Evolutionary conservation across 192 early-diverging fungal genomes (phyloP).

Genomic region (Oehlia diaphana): DNA sequence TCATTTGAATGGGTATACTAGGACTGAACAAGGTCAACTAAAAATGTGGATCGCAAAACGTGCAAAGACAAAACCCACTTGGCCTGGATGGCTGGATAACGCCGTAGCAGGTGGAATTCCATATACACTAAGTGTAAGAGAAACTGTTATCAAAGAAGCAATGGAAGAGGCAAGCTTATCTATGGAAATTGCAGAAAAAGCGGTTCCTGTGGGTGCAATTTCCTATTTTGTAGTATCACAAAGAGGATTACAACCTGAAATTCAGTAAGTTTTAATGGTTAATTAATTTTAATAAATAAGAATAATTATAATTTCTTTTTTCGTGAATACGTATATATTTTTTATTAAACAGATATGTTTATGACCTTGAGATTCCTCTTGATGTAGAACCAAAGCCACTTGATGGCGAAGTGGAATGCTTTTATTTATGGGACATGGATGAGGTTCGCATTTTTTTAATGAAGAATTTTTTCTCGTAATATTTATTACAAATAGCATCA

Average conservation of each 20-base stretch:
- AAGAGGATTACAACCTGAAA: slow-evolving; percentile 75
- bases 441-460: slow-evolving; percentile 43
- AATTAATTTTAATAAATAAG: background rate
- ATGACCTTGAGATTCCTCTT: slow-evolving; percentile 74
- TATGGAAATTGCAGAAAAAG: slow-evolving; percentile 49
- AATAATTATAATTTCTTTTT: background rate
- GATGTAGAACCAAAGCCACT: slow-evolving; percentile 63
- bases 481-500: background rate
- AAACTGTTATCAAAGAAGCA: slow-evolving; percentile 83
- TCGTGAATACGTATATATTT: background rate
- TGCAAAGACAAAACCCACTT: slow-evolving; percentile 78
- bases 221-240: slow-evolving; percentile 66
- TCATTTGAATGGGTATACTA: slow-evolving; percentile 82
- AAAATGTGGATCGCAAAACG: slow-evolving; percentile 90
- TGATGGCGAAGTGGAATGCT: slow-evolving; percentile 86
- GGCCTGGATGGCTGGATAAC: slow-evolving; percentile 81
- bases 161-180: slow-evolving; percentile 86
- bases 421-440: slow-evolving; percentile 69
- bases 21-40: slow-evolving; percentile 41
- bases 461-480: background rate
- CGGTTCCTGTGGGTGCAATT: slow-evolving; percentile 59
- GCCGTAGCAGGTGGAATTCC: slow-evolving; percentile 80
- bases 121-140: slow-evolving; percentile 53
- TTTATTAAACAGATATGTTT: slow-evolving; percentile 58
- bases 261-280: slow-evolving; percentile 52